phyloP scores from a whole-genome alignment of 2,329 filamentous ascomycete species.

The Fusarium falciforme region DNA sequence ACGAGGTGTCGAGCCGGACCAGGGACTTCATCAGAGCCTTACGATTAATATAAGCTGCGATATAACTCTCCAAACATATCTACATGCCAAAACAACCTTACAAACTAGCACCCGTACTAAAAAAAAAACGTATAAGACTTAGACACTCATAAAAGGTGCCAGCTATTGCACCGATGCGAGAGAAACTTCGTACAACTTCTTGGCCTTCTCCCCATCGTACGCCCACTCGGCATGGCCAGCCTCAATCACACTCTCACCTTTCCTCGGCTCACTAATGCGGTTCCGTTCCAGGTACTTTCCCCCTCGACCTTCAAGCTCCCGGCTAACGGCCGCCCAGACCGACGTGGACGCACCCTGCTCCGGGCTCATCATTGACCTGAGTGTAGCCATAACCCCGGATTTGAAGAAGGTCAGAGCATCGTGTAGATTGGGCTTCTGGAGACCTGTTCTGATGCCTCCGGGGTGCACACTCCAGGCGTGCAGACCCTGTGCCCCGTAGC shows the following conservation, averaged over 20 bases:
- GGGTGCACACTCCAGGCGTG: constrained; percentile 58
- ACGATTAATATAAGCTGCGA: not conserved
- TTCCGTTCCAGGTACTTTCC: not conserved
- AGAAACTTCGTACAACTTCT: not conserved
- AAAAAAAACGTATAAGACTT: no score
- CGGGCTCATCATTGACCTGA: not conserved
- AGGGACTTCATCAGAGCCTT: not conserved
- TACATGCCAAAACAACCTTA: not conserved
- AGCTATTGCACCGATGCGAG: not conserved
- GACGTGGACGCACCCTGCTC: not conserved
- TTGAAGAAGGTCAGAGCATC: not conserved
- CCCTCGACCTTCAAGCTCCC: not conserved
- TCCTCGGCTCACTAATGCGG: not conserved
- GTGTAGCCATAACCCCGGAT: not conserved
- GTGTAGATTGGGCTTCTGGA: not conserved
- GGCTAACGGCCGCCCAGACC: not conserved
- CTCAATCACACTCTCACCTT: not conserved
- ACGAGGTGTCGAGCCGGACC: not conserved
- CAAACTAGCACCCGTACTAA: not conserved
- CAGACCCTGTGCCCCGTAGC: constrained; percentile 56
- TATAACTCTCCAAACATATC: not conserved
- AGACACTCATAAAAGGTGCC: not conserved
- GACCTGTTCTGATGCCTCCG: constrained; percentile 53
- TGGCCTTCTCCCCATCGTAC: not conserved
- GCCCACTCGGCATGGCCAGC: not conserved